These are phyloP conservation scores for Heliamphora exappendiculata DNA, from an alignment of 148 eudicot species.

Conservation along the genomic window DNA sequence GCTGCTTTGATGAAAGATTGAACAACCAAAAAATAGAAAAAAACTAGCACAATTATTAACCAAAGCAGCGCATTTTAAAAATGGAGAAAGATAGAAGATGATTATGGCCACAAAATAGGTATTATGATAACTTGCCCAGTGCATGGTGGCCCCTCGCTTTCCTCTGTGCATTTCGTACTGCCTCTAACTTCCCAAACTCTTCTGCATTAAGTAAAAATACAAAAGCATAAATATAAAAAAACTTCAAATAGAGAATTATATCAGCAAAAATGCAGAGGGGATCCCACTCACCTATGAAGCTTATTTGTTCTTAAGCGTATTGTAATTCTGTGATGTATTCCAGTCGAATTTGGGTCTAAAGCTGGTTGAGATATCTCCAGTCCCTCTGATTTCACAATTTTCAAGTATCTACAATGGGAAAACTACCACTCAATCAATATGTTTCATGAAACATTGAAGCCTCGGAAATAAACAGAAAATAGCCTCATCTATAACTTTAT, in stretches of 20 bases:
- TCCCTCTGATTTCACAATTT: constrained; percentile 66
- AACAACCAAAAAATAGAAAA: neutral
- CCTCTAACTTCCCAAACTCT: constrained; percentile 81
- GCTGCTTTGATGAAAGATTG: neutral
- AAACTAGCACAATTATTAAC: neutral
- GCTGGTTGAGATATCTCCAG: constrained; percentile 96
- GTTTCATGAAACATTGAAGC: neutral
- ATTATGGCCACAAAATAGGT: neutral
- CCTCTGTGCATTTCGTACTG: constrained; percentile 58
- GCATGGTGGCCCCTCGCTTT: constrained; percentile 92
- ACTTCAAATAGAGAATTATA: neutral
- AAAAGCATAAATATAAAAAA: constrained; percentile 11
- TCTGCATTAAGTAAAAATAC: constrained; percentile 35
- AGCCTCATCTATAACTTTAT: neutral
- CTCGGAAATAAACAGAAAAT: neutral
- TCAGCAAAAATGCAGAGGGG: neutral
- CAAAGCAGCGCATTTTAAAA: neutral
- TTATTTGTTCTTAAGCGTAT: constrained; percentile 49
- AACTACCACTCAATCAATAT: constrained; percentile 3
- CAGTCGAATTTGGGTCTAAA: constrained; percentile 84
- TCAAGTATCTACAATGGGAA: constrained; percentile 55
- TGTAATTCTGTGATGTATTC: constrained; percentile 94
- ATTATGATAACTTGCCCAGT: constrained; percentile 55
- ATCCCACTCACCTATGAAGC: constrained; percentile 53
- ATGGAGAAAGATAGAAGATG: neutral